Conservation (phyloP, 2,329 filamentous ascomycete species). For the Claviceps digitariae region DNA sequence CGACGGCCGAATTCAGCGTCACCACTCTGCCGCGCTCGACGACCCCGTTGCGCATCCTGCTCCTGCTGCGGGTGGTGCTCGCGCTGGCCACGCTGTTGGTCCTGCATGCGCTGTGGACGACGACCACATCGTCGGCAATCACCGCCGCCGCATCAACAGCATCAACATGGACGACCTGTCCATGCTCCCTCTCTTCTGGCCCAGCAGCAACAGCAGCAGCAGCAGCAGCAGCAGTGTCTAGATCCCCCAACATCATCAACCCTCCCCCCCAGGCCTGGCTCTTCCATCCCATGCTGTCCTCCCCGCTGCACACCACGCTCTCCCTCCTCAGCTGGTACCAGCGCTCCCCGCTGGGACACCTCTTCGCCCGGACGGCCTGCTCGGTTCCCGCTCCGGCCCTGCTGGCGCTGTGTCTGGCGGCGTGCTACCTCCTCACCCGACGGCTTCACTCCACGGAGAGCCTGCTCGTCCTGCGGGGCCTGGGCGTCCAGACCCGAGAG, state of each 20-base stretch:
- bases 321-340: slow-evolving; percentile 12
- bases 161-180: background rate
- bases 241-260: background rate
- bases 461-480: slow-evolving; percentile 71
- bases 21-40: slow-evolving; percentile 56
- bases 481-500: slow-evolving; percentile 79
- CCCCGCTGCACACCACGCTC: background rate
- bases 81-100: slow-evolving; percentile 30
- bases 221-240: background rate
- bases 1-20: slow-evolving; percentile 85
- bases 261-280: no score
- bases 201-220: no score
- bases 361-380: slow-evolving; percentile 19
- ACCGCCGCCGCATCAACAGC: no score
- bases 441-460: slow-evolving; percentile 57
- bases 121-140: background rate
- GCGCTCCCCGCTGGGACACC: slow-evolving; percentile 19
- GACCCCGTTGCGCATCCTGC: slow-evolving; percentile 27
- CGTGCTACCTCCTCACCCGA: slow-evolving; percentile 11
- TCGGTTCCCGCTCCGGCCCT: slow-evolving; percentile 25
- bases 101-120: slow-evolving; percentile 34
- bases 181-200: slow-evolving; percentile 2
- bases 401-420: slow-evolving; percentile 27
- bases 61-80: slow-evolving; percentile 28
- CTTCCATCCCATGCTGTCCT: background rate